A percentile compares a stretch with the other conserved stretches of the same genome.
Evolutionary conservation across 306 rosid species (phyloP).

Genomic region (Mucuna pruriens): DNA sequence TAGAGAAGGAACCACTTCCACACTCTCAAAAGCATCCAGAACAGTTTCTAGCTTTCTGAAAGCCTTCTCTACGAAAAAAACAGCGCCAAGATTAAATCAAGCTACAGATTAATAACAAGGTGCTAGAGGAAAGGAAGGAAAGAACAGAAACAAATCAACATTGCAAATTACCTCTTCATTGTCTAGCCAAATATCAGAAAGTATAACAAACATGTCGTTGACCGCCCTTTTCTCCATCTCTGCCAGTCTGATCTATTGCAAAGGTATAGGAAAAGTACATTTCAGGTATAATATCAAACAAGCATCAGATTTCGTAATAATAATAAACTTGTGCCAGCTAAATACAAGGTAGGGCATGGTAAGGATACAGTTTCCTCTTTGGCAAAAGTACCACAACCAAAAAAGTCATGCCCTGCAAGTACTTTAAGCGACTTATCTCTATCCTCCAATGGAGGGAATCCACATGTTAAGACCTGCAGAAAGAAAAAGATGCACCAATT

Average conservation of each 20-base stretch:
- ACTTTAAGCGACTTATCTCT: constrained; percentile 74
- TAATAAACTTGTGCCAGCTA: not conserved
- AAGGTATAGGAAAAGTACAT: constrained; percentile 47
- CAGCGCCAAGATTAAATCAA: constrained; percentile 43
- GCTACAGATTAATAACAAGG: constrained; percentile 23
- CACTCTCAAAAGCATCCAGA: constrained; percentile 77
- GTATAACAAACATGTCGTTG: constrained; percentile 85
- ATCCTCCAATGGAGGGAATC: constrained; percentile 92
- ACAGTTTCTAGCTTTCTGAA: constrained; percentile 75
- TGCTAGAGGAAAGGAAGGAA: constrained; percentile 9
- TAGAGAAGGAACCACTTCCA: constrained; percentile 82
- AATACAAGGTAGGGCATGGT: not conserved
- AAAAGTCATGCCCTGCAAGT: constrained; percentile 77
- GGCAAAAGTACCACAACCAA: constrained; percentile 67
- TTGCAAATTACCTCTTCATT: constrained; percentile 74
- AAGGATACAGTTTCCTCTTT: constrained; percentile 87
- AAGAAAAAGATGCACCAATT: constrained; percentile 1
- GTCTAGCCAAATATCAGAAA: constrained; percentile 92
- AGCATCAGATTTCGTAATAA: constrained; percentile 4
- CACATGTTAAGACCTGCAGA: constrained; percentile 82
- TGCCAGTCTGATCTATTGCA: constrained; percentile 71
- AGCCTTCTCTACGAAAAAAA: constrained; percentile 71
- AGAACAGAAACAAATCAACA: not conserved
- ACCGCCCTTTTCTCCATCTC: constrained; percentile 78
- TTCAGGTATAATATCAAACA: constrained; percentile 8